Percentiles rank a stretch among this genome's conserved stretches.
Conservation (phyloP, 148 eudicot species). For the Amaranthus hypochondriacus region DNA sequence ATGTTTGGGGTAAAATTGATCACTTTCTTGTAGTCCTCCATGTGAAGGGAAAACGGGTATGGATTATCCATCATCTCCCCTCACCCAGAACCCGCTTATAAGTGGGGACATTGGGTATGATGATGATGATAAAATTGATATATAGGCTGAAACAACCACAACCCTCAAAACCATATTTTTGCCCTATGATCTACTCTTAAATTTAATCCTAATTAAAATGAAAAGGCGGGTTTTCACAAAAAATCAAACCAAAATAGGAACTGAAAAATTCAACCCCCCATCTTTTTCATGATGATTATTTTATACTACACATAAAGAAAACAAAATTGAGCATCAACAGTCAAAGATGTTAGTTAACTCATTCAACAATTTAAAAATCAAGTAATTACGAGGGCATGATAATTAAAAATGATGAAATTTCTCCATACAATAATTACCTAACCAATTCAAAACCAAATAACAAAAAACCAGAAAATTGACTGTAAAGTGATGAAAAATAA, state of each 20-base stretch:
- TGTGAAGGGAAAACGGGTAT: too few relatives aligned
- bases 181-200: not conserved
- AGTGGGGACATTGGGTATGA: too few relatives aligned
- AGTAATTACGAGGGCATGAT: not conserved
- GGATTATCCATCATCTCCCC: too few relatives aligned
- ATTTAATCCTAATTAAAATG: not conserved
- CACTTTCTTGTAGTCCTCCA: too few relatives aligned
- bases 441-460: not conserved
- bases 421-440: not conserved
- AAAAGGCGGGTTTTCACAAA: too few relatives aligned
- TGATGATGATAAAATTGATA: not conserved
- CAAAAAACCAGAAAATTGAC: not conserved
- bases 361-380: not conserved
- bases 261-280: not conserved
- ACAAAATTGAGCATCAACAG: slow-evolving; percentile 1
- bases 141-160: not conserved
- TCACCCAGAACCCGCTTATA: too few relatives aligned
- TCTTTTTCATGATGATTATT: not conserved
- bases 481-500: not conserved
- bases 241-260: too few relatives aligned
- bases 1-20: too few relatives aligned
- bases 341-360: not conserved
- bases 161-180: not conserved
- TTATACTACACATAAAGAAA: not conserved
- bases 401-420: not conserved